Conservation (phyloP, 805 yeast genomes). For the Zygotorulaspora danielsina region DNA sequence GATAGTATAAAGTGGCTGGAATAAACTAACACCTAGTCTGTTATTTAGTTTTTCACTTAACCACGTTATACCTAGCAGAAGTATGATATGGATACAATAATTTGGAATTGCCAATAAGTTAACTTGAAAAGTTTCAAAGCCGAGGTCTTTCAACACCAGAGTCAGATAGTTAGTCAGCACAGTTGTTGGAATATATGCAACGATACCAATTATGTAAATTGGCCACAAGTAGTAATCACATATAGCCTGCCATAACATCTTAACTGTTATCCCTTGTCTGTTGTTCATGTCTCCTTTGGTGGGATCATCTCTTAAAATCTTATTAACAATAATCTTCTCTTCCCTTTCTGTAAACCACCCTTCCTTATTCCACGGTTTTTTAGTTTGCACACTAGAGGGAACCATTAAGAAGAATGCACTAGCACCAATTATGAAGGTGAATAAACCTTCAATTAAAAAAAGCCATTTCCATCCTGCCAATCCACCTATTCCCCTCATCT, state of each 20-base stretch:
- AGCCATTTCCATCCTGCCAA: constrained; percentile 62
- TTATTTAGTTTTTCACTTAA: constrained; percentile 37
- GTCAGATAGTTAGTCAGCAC: constrained; percentile 44
- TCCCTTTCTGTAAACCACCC: constrained; percentile 48
- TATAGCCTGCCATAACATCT: constrained; percentile 38
- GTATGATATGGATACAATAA: constrained; percentile 38
- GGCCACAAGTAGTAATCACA: constrained; percentile 55
- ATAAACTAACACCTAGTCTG: constrained; percentile 25
- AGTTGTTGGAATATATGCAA: constrained; percentile 38
- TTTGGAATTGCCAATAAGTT: constrained; percentile 52
- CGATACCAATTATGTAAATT: constrained; percentile 45
- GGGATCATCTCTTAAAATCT: constrained; percentile 61
- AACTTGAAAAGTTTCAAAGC: constrained; percentile 48
- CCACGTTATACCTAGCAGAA: constrained; percentile 38
- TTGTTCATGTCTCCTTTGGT: constrained; percentile 61
- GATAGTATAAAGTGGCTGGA: constrained; percentile 35
- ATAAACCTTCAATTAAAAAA: constrained; percentile 57
- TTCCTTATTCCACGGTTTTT: constrained; percentile 20
- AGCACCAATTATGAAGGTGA: constrained; percentile 53
- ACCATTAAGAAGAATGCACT: constrained; percentile 49
- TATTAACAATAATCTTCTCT: constrained; percentile 53
- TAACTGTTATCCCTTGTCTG: constrained; percentile 46
- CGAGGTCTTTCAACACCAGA: constrained; percentile 43
- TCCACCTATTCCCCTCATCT: constrained; percentile 43
- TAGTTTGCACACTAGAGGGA: constrained; percentile 49